Evolutionary conservation across 768 basidiomycete genomes (phyloP).

Genomic region (Tricholoma flavovirens): DNA sequence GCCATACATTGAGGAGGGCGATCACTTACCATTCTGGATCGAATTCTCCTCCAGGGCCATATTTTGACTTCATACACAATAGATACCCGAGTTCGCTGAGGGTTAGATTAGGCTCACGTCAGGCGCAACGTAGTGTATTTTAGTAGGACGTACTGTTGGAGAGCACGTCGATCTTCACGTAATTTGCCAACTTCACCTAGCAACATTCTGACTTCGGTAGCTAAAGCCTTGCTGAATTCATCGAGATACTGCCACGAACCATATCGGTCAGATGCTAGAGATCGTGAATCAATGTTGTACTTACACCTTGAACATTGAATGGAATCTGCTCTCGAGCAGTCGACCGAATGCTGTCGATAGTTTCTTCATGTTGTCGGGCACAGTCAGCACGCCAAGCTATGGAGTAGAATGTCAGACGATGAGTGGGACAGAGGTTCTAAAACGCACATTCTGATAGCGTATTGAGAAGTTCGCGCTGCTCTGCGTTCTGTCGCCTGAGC

Average conservation of each 20-base stretch:
- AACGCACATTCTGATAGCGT: constrained; percentile 51
- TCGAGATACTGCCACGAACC: constrained; percentile 59
- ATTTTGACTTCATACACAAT: constrained; percentile 64
- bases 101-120: background rate
- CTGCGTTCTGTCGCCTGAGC: constrained; percentile 51
- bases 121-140: too few species aligned
- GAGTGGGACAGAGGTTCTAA: background rate
- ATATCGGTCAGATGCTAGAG: background rate
- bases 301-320: constrained; percentile 78
- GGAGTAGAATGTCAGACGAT: constrained; percentile 3
- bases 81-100: constrained; percentile 71
- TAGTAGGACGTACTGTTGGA: constrained; percentile 59
- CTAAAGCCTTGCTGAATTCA: constrained; percentile 81
- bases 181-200: constrained; percentile 80
- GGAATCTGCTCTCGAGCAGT: constrained; percentile 74
- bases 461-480: constrained; percentile 52
- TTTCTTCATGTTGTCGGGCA: constrained; percentile 58
- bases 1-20: background rate
- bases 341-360: constrained; percentile 58
- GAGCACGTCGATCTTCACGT: constrained; percentile 68
- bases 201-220: constrained; percentile 77
- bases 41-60: constrained; percentile 82
- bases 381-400: constrained; percentile 67
- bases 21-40: constrained; percentile 67
- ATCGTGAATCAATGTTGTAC: constrained; percentile 15